These are phyloP conservation scores for Neoarthrinium moseri DNA, from an alignment of 2,329 filamentous ascomycete species.

Conservation along the genomic window DNA sequence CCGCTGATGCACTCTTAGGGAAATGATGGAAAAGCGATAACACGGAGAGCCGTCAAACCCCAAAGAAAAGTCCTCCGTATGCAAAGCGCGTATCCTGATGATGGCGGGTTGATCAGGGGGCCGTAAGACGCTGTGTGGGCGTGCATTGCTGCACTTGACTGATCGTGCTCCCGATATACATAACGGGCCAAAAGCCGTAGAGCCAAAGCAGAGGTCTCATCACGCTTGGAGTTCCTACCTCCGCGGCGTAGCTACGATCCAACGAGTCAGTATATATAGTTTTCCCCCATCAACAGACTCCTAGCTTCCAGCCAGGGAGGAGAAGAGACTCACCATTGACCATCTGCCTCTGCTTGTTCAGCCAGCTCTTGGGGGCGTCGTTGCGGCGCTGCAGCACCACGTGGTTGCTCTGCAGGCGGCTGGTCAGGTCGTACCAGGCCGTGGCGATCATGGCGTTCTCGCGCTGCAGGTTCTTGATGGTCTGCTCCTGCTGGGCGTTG, in stretches of 20 bases:
- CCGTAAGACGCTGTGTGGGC: too few species aligned
- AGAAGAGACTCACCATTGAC: constrained; percentile 51
- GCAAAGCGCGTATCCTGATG: too few species aligned
- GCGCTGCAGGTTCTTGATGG: constrained; percentile 68
- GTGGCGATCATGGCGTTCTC: constrained; percentile 77
- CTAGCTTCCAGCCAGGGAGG: neutral
- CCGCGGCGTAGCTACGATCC: constrained; percentile 25
- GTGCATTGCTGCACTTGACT: too few species aligned
- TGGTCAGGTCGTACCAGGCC: constrained; percentile 84
- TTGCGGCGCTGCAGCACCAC: constrained; percentile 73
- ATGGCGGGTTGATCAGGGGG: too few species aligned
- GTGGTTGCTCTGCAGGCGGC: constrained; percentile 78
- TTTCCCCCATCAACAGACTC: neutral
- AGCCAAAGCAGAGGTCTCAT: constrained; percentile 1
- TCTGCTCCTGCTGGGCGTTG: constrained; percentile 53
- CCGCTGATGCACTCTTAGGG: constrained; percentile 7
- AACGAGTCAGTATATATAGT: neutral
- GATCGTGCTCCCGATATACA: too few species aligned
- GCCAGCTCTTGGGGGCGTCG: constrained; percentile 77
- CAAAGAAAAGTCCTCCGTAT: too few species aligned
- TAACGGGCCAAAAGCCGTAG: neutral
- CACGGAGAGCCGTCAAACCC: too few species aligned
- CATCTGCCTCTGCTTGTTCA: constrained; percentile 77
- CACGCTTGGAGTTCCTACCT: constrained; percentile 27
- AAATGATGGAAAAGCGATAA: too few species aligned